A percentile compares a stretch with the other conserved stretches of the same genome.
These are phyloP conservation scores for Talaromyces islandicus DNA, from an alignment of 2,329 filamentous ascomycete species.

Conservation along the genomic window DNA sequence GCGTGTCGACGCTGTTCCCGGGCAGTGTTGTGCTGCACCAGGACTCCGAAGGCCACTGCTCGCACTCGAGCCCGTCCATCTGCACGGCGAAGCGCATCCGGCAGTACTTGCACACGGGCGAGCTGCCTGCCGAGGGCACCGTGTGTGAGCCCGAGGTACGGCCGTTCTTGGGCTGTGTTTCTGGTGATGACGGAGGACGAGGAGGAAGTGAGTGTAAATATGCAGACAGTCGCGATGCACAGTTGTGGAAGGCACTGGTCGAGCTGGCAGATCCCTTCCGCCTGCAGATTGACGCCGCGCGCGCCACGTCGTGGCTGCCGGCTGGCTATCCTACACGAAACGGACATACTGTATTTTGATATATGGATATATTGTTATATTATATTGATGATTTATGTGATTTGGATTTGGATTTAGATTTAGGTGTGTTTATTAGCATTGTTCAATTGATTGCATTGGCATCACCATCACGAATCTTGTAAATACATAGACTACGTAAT, in stretches of 20 bases:
- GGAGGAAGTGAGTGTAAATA: background rate
- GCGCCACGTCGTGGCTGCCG: background rate
- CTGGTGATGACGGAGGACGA: background rate
- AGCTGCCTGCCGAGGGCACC: background rate
- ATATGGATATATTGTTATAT: background rate
- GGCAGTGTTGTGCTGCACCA: constrained; percentile 1
- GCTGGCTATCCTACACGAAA: background rate
- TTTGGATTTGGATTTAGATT: background rate
- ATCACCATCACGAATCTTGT: background rate
- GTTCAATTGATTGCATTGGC: background rate
- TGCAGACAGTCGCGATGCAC: background rate
- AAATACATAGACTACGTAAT: background rate
- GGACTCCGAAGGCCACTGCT: constrained; percentile 1
- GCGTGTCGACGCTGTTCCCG: background rate
- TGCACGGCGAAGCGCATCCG: background rate
- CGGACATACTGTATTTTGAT: background rate
- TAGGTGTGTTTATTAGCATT: background rate
- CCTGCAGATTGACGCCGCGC: background rate
- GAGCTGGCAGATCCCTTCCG: constrained; percentile 4
- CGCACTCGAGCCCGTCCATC: background rate
- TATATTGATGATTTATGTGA: background rate
- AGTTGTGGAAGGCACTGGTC: background rate
- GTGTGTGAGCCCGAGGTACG: background rate
- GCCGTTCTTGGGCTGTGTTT: background rate
- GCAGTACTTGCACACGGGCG: background rate